Evolutionary conservation across 192 early-diverging fungal genomes (phyloP).

Genomic region (Geranomyces variabilis): DNA sequence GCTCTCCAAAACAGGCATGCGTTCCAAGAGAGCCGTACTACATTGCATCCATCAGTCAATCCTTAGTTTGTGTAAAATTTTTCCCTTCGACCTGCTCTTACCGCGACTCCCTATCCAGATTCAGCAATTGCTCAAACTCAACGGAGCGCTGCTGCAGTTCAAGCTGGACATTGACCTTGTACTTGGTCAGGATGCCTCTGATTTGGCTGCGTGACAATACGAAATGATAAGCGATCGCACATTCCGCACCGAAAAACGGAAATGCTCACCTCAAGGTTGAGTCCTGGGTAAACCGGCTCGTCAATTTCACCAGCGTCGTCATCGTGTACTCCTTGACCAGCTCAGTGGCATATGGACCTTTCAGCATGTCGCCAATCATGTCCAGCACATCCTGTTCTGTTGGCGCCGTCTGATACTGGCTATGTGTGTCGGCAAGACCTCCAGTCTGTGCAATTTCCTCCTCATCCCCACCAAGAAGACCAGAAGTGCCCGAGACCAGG

Average conservation of each 20-base stretch:
- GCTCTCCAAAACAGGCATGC: conserved; percentile 83
- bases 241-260: not conserved
- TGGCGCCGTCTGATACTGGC: conserved; percentile 44
- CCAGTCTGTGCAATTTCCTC: conserved; percentile 43
- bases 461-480: conserved; percentile 58
- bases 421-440: conserved; percentile 18
- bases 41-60: not conserved
- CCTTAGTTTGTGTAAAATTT: not conserved
- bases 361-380: conserved; percentile 74
- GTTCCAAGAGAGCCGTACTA: conserved; percentile 67
- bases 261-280: conserved; percentile 47
- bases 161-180: conserved; percentile 75
- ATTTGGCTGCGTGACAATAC: conserved; percentile 41
- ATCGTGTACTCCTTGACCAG: conserved; percentile 81
- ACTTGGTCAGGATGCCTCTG: conserved; percentile 61
- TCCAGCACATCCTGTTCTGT: conserved; percentile 75
- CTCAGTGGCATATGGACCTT: conserved; percentile 78
- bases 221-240: not conserved
- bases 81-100: conserved; percentile 33
- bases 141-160: conserved; percentile 96
- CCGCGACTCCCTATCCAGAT: conserved; percentile 62
- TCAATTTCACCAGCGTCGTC: conserved; percentile 87
- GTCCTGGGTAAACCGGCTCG: conserved; percentile 72
- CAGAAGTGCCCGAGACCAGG: conserved; percentile 54
- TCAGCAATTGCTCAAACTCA: conserved; percentile 82